These are phyloP conservation scores for Botryococcus braunii DNA, from an alignment of 163 green algal genomes.

Conservation along the genomic window DNA sequence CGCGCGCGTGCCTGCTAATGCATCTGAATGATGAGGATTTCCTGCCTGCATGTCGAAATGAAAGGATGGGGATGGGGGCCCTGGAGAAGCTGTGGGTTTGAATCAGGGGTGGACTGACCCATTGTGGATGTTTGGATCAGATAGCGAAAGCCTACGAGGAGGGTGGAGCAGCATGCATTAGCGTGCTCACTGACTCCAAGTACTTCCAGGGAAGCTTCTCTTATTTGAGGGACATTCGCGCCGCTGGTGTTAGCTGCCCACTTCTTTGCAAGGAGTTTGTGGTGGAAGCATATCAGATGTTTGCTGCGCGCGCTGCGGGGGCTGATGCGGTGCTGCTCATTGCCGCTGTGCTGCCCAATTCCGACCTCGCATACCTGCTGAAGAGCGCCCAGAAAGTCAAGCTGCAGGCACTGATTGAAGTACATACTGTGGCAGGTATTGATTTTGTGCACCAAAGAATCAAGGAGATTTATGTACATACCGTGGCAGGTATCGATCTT, in stretches of 20 bases:
- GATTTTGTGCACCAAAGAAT: no score
- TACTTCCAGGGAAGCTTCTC: slow-evolving; percentile 97
- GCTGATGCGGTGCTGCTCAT: slow-evolving; percentile 97
- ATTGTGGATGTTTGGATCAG: slow-evolving; percentile 13
- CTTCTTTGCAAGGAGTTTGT: slow-evolving; percentile 99
- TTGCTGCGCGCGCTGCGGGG: slow-evolving; percentile 53
- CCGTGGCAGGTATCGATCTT: no score
- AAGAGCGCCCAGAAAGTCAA: slow-evolving; percentile 51
- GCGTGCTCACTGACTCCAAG: slow-evolving; percentile 90
- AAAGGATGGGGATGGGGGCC: no score
- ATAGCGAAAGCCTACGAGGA: slow-evolving; percentile 88
- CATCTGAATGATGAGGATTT: no score
- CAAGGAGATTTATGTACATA: no score
- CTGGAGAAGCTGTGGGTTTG: no score
- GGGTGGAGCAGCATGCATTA: slow-evolving; percentile 90
- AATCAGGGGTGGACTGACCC: not conserved
- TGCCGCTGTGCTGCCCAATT: slow-evolving; percentile 90
- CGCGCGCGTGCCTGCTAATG: no score
- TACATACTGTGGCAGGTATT: slow-evolving; percentile 73
- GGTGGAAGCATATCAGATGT: slow-evolving; percentile 92
- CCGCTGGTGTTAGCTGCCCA: slow-evolving; percentile 74
- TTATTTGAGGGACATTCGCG: slow-evolving; percentile 80
- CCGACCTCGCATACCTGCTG: slow-evolving; percentile 74
- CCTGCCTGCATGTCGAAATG: no score
- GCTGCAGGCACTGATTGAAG: slow-evolving; percentile 80